Conservation (phyloP, 306 rosid genomes). For the Luffa acutangula region DNA sequence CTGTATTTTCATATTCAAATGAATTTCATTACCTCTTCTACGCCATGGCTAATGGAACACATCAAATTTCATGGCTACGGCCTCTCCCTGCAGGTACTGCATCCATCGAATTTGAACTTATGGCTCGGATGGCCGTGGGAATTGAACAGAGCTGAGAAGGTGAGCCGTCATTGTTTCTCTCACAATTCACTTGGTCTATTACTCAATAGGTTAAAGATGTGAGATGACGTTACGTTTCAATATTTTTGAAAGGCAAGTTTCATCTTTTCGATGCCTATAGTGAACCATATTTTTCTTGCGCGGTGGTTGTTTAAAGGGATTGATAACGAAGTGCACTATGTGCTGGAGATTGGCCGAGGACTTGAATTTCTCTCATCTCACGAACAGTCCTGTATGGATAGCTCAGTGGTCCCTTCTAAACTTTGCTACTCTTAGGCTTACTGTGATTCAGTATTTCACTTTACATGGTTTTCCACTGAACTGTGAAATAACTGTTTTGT, state of each 20-base stretch:
- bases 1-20: not conserved
- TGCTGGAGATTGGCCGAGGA: not conserved
- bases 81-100: not conserved
- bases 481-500: not conserved
- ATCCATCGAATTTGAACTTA: not conserved
- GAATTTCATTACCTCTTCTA: not conserved
- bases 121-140: not conserved
- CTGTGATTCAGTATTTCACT: not conserved
- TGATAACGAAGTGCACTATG: not conserved
- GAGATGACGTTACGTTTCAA: not conserved
- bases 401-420: not conserved
- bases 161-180: not conserved
- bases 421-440: not conserved
- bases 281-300: not conserved
- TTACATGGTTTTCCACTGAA: not conserved
- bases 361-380: not conserved
- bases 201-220: not conserved
- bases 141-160: not conserved
- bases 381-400: not conserved
- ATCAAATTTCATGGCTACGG: not conserved
- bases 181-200: not conserved
- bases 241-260: not conserved
- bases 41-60: not conserved
- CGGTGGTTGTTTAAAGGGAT: not conserved
- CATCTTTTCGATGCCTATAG: not conserved